Conservation (phyloP, 2,329 filamentous ascomycete species). For the Fusarium sp. region DNA sequence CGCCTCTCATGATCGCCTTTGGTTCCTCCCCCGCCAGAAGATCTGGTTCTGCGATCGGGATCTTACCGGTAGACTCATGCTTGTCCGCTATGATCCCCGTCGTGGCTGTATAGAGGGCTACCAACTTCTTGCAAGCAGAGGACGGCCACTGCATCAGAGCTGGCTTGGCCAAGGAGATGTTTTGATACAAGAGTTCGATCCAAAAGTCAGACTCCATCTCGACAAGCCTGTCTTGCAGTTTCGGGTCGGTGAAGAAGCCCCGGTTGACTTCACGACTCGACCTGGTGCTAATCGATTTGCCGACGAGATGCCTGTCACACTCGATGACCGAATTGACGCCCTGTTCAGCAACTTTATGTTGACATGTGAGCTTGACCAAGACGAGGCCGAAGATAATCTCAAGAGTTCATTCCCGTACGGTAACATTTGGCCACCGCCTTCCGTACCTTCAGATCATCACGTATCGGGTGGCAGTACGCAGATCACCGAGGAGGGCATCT, state of each 20-base stretch:
- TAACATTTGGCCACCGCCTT: constrained; percentile 80
- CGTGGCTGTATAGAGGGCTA: constrained; percentile 85
- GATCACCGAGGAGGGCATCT: constrained; percentile 41
- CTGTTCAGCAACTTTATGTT: constrained; percentile 78
- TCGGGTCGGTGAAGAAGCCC: constrained; percentile 43
- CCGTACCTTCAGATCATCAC: constrained; percentile 73
- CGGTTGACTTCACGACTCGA: constrained; percentile 20
- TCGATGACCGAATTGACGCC: constrained; percentile 59
- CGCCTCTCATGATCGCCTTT: constrained; percentile 79
- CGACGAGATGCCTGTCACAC: constrained; percentile 65
- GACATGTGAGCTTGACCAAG: constrained; percentile 62
- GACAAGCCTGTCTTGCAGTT: constrained; percentile 78
- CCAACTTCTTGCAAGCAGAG: constrained; percentile 75
- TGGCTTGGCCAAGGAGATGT: constrained; percentile 76
- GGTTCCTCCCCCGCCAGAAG: constrained; percentile 85
- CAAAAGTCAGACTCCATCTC: constrained; percentile 76
- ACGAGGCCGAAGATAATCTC: constrained; percentile 51
- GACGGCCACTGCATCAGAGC: constrained; percentile 64
- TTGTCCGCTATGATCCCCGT: constrained; percentile 80
- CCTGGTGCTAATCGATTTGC: constrained; percentile 57
- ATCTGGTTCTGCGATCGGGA: constrained; percentile 87
- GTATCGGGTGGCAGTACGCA: constrained; percentile 52
- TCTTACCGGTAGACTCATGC: constrained; percentile 78
- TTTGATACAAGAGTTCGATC: constrained; percentile 79
- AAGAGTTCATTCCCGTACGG: constrained; percentile 58